Conservation (phyloP, 768 basidiomycete species). For the Russula virescens region DNA sequence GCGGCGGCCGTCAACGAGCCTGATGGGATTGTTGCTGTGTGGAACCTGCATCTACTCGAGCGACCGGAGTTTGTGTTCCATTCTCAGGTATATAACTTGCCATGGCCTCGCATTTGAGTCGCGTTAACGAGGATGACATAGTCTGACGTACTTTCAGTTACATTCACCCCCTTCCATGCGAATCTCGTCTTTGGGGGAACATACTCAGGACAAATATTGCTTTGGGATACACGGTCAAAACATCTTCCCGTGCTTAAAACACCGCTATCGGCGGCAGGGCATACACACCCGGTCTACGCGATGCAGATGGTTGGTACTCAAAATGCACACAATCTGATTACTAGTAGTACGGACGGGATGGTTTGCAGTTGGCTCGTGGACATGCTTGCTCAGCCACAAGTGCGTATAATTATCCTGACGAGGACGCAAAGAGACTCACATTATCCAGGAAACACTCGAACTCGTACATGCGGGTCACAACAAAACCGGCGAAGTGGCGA, state of each 20-base stretch:
- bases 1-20: conserved; percentile 90
- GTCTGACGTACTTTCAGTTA: conserved; percentile 97
- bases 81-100: conserved; percentile 68
- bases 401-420: conserved; percentile 29
- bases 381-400: conserved; percentile 98
- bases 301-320: conserved; percentile 99
- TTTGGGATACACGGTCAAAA: conserved; percentile 98
- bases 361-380: conserved; percentile 98
- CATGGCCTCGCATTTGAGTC: neutral
- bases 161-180: conserved; percentile 96
- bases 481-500: conserved; percentile 95
- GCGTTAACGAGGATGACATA: conserved; percentile 20
- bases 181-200: conserved; percentile 97
- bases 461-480: conserved; percentile 85
- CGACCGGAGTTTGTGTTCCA: conserved; percentile 98
- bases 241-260: conserved; percentile 96
- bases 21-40: conserved; percentile 93
- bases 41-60: conserved; percentile 94
- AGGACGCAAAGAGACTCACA: neutral
- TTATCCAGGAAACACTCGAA: conserved; percentile 81
- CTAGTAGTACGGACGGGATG: conserved; percentile 93
- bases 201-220: conserved; percentile 96
- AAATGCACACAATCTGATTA: conserved; percentile 96
- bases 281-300: conserved; percentile 97
- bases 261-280: conserved; percentile 90